Evolutionary conservation across 208 protist genomes (phyloP).

Genomic region (Wallacemonas sp.): DNA sequence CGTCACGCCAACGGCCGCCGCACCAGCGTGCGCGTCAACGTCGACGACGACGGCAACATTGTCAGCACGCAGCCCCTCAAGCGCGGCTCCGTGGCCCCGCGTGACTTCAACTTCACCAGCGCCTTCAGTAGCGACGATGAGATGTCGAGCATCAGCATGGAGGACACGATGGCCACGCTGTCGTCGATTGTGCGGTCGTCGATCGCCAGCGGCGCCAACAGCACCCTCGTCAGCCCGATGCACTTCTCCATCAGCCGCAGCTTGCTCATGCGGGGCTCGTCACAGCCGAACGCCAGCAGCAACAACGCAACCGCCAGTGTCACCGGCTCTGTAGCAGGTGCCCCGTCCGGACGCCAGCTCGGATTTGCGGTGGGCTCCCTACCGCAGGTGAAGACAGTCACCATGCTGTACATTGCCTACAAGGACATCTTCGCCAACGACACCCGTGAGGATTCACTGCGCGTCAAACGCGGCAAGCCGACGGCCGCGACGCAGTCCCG

Average conservation of each 20-base stretch:
- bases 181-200: constrained; percentile 45
- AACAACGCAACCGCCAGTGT: constrained; percentile 2
- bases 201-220: constrained; percentile 20
- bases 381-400: constrained; percentile 65
- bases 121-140: constrained; percentile 3
- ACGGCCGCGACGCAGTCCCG: constrained; percentile 16
- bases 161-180: constrained; percentile 21
- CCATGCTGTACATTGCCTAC: constrained; percentile 70
- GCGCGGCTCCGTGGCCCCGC: constrained; percentile 13
- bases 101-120: constrained; percentile 1
- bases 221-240: constrained; percentile 15
- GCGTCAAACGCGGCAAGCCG: constrained; percentile 10
- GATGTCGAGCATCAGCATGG: constrained; percentile 15
- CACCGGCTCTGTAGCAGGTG: neutral
- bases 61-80: neutral
- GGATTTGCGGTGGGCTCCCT: constrained; percentile 19
- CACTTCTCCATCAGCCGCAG: constrained; percentile 15
- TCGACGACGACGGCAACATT: neutral
- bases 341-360: neutral
- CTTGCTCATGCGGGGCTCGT: neutral
- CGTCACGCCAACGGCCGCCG: neutral
- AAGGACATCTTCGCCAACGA: constrained; percentile 39
- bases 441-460: neutral
- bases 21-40: neutral
- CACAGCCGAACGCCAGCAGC: too few relatives aligned